These are phyloP conservation scores for Fusarium incarnatum DNA, from an alignment of 2,329 filamentous ascomycete species.

Conservation along the genomic window DNA sequence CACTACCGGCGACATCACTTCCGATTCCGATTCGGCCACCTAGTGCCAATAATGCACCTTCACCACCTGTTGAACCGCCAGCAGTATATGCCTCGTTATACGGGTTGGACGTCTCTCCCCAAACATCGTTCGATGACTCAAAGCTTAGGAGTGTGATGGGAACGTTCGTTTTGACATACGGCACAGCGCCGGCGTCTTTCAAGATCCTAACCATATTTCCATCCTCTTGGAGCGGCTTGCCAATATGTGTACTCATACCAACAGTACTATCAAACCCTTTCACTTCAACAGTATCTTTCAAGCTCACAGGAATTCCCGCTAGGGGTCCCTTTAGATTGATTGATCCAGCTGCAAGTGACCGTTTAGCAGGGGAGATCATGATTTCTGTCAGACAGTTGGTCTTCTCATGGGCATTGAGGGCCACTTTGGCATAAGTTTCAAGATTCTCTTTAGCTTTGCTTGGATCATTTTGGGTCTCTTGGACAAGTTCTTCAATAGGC, in stretches of 20 bases:
- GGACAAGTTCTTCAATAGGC: conserved; percentile 82
- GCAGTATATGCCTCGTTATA: conserved; percentile 87
- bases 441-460: conserved; percentile 78
- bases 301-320: conserved; percentile 85
- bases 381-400: conserved; percentile 94
- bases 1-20: conserved; percentile 90
- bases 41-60: conserved; percentile 83
- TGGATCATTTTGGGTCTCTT: conserved; percentile 77
- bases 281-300: conserved; percentile 85
- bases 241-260: conserved; percentile 79
- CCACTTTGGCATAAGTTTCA: conserved; percentile 87
- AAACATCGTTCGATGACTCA: conserved; percentile 81
- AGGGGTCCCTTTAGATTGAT: conserved; percentile 83
- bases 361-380: conserved; percentile 81
- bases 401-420: conserved; percentile 82
- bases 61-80: conserved; percentile 89
- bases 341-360: conserved; percentile 69
- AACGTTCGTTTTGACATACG: conserved; percentile 92
- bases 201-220: conserved; percentile 79
- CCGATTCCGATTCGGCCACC: conserved; percentile 90
- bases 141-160: conserved; percentile 89
- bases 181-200: conserved; percentile 88
- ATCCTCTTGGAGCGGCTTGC: conserved; percentile 74
- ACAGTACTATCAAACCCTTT: conserved; percentile 86
- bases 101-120: conserved; percentile 85